Evolutionary conservation across 345 rosid genomes (phyloP), one percentile per base, ranked within the genome.

Genomic region (Populus pruinosa): DNA sequence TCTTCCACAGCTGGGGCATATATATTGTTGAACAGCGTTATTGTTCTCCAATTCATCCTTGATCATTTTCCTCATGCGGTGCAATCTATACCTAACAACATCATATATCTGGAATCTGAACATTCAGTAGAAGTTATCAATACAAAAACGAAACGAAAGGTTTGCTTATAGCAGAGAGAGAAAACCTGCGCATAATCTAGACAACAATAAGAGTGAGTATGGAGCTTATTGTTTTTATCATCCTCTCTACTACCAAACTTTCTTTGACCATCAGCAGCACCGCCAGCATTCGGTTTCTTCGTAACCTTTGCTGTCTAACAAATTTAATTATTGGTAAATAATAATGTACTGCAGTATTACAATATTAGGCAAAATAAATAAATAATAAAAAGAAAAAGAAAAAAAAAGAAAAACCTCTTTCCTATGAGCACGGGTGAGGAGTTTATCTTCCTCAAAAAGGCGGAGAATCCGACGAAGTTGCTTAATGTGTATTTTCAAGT

Each of bases 131-230:
- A 47, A 47, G 50, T 47, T 47, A 14, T 47, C 18, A 47, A 47
- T 14, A 47, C 16, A 47, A 47, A 47, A 47, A 47, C 17, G 17
- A 47, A 47, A 47, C 50, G 50, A 47, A 29, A 71, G 50, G 43
- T 47, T 13, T 38, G 44, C 31, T 20, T 53, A 44, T 59, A 2
- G 63, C 20, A 76, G 39, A 70, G 72, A 68, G 73, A 72, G 73
- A 74, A 49, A 67, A 92, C 99, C 90, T 92, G 97, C 62, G 89
- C 83, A 88, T 96, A 96, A 83, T 96, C 93, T 41, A 93, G 87
- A 85, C 98, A 92, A 81, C 97, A 93, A 77, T 96, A 96, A 8
- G 96, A 91, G 76, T 92, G 97, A 7, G 96, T 91, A 74, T 93
- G 96, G 76, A 89, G 73, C 88, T 96, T 96, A 81, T 88, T 81